A percentile compares a stretch with the other conserved stretches of the same genome.
Evolutionary conservation across 345 rosid genomes (phyloP).

Genomic region (Rhodamnia argentea): DNA sequence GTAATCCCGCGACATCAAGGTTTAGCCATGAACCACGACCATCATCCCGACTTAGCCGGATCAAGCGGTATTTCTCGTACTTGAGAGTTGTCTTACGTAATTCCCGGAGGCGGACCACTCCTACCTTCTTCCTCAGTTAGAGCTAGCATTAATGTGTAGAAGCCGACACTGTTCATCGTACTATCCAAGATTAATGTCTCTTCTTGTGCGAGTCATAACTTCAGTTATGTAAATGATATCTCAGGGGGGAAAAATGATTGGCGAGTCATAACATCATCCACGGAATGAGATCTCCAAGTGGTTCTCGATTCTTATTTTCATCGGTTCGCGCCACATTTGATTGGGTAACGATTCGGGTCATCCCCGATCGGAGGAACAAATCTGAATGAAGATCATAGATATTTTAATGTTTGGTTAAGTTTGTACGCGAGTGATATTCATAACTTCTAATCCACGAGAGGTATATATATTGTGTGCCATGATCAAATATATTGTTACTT

Average conservation of each 20-base stretch:
- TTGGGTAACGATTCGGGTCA: not conserved
- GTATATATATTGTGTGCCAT: not conserved
- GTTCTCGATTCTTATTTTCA: not conserved
- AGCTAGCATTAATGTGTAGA: not conserved
- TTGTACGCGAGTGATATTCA: not conserved
- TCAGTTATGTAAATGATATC: not conserved
- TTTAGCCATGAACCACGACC: not conserved
- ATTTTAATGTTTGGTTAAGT: not conserved
- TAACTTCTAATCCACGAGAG: not conserved
- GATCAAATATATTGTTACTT: not conserved
- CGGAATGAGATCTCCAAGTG: too few relatives aligned
- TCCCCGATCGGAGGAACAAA: not conserved
- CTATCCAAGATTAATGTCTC: not conserved
- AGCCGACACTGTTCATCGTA: not conserved
- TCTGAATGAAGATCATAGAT: not conserved
- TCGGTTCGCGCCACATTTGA: not conserved
- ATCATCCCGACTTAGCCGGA: not conserved
- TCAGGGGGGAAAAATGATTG: not conserved
- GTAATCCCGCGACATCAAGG: not conserved
- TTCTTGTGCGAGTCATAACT: not conserved
- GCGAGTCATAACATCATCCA: too few relatives aligned
- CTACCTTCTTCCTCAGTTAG: not conserved
- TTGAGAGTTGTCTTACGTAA: not conserved
- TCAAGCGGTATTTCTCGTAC: not conserved
- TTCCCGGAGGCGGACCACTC: not conserved